Evolutionary conservation across 345 rosid species (phyloP).

Genomic region (Eucalyptus caleyi): DNA sequence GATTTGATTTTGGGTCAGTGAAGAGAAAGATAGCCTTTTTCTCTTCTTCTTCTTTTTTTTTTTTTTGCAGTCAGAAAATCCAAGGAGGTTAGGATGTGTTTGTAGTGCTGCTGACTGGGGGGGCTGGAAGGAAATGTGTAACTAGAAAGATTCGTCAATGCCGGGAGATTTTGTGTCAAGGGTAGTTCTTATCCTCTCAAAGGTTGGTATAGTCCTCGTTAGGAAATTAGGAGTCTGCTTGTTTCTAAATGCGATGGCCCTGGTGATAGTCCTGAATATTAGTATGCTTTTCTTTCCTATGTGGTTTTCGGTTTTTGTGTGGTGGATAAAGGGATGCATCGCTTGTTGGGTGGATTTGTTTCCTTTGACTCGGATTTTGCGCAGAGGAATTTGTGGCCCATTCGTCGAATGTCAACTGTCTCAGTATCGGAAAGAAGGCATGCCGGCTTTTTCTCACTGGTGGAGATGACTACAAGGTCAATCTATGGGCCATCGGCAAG

Average conservation of each 20-base stretch:
- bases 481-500: slow-evolving; percentile 92
- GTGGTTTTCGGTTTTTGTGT: background rate
- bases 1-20: background rate
- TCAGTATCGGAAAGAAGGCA: slow-evolving; percentile 69
- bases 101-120: background rate
- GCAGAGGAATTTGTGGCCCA: slow-evolving; percentile 97
- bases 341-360: background rate
- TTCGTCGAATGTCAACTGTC: slow-evolving; percentile 70
- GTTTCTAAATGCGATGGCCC: background rate
- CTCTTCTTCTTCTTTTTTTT: accelerated
- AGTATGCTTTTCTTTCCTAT: background rate
- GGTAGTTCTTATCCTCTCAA: background rate
- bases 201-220: background rate
- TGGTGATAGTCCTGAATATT: background rate
- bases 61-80: background rate
- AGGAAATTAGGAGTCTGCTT: background rate
- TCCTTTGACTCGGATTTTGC: slow-evolving; percentile 37
- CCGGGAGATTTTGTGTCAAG: background rate
- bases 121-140: background rate
- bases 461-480: slow-evolving; percentile 85
- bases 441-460: slow-evolving; percentile 72
- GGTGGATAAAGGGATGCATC: background rate
- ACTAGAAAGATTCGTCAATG: background rate
- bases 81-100: background rate
- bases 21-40: background rate